Base-by-base conservation (phyloP, 768 basidiomycete species). In the Floccularia luteovirens region DNA sequence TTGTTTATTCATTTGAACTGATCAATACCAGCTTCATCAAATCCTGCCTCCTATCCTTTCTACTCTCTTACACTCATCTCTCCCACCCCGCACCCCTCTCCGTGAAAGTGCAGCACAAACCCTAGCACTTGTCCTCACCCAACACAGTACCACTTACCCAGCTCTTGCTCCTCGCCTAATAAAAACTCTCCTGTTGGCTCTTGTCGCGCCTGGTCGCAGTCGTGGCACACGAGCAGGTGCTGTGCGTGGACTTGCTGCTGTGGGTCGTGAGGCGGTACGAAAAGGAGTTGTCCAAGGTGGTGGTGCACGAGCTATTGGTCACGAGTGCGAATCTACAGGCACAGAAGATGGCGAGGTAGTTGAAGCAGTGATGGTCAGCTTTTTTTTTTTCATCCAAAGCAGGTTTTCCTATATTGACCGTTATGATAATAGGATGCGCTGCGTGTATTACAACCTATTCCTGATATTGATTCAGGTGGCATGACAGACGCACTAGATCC, bases 1-100 rank as follows among this genome's bases (percentile, higher is more conserved):
- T 21, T 11, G 14, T 22, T 34, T 36, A n/a, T 33, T 30, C 21
- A 46, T 24, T 47, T 16, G 31, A 24, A 24, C 48, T n/a, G n/a
- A n/a, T n/a, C n/a, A n/a, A n/a, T n/a, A n/a, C n/a, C n/a, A 97
- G 92, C 73, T 98, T 3, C 96, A 98, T 53, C 94, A 98, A 82
- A 72, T 98, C 12, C 75, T 98, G 0, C 93, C 93, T 1, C 84
- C 93, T 0, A 76, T 97, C 38, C 77, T 99, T 23, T 96, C 94
- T 4, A 84, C 84, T 42, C 77, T 99, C 34, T 72, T 99, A 5
- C 89, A 94, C 46, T 85, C 90, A 1, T 74, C 84, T 13, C 77
- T 98, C 3, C 90, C 90, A 34, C 20, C 32, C 6, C 32, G 83
- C 13, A 79, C 72, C 2, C 76, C 79, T 30, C 70, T 96, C 24